Evolutionary conservation across 2,329 filamentous ascomycete genomes (phyloP).

Genomic region (Colletotrichum horii): DNA sequence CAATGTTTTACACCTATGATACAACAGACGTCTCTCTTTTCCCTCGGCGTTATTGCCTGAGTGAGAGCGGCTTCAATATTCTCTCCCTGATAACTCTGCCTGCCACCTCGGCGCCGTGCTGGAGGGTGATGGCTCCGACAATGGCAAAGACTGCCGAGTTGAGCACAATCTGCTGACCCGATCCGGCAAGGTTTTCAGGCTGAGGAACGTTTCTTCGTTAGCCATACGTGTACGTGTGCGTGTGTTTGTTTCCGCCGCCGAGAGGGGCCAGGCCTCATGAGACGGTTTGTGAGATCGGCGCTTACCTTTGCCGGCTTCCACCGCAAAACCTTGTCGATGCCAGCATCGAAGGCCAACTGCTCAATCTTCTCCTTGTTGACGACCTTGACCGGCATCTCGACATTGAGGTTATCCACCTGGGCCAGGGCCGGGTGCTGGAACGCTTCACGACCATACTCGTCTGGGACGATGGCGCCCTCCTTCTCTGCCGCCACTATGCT

Average conservation of each 20-base stretch:
- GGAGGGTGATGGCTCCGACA: constrained; percentile 86
- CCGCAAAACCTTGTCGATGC: constrained; percentile 76
- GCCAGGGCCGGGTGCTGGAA: constrained; percentile 74
- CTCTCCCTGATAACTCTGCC: constrained; percentile 77
- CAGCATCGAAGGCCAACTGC: constrained; percentile 71
- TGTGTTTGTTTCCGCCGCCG: background rate
- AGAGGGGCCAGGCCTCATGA: background rate
- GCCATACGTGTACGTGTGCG: background rate
- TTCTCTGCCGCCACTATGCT: constrained; percentile 55
- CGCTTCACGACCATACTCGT: constrained; percentile 63
- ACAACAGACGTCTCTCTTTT: constrained; percentile 19
- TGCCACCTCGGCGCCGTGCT: constrained; percentile 81
- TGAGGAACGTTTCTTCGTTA: constrained; percentile 27
- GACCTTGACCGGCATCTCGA: constrained; percentile 63
- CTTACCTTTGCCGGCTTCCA: constrained; percentile 88
- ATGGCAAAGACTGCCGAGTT: constrained; percentile 83
- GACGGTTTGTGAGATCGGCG: constrained; percentile 7
- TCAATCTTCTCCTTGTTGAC: constrained; percentile 71
- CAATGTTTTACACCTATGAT: constrained; percentile 25
- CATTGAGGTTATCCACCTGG: constrained; percentile 75
- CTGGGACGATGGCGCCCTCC: constrained; percentile 36
- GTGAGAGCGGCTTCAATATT: constrained; percentile 60
- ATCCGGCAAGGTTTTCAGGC: constrained; percentile 71
- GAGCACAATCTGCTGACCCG: constrained; percentile 77
- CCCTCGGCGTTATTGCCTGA: constrained; percentile 3